Conservation (phyloP, 2,329 filamentous ascomycete genomes). For the Coleophoma cylindrospora region DNA sequence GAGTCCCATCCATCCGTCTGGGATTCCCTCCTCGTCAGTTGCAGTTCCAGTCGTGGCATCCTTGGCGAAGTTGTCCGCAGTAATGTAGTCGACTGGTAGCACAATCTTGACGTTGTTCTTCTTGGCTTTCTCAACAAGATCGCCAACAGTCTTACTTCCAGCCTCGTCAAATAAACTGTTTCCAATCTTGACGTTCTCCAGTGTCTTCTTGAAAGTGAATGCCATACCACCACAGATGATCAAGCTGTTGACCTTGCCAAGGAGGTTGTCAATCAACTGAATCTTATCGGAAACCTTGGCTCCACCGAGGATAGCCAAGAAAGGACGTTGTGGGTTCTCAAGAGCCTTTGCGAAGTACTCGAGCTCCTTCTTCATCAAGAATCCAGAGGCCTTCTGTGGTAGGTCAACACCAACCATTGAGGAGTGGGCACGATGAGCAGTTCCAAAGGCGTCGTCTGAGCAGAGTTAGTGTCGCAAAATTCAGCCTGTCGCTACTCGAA, state of each 20-base stretch:
- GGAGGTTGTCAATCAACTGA: conserved; percentile 96
- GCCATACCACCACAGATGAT: conserved; percentile 98
- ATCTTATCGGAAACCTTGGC: conserved; percentile 99
- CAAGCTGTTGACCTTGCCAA: conserved; percentile 95
- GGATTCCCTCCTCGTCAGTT: conserved; percentile 83
- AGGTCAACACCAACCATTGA: conserved; percentile 98
- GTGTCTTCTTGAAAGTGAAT: conserved; percentile 99
- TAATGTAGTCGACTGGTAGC: conserved; percentile 92
- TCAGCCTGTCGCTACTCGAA: neutral
- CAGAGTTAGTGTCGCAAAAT: too few relatives aligned
- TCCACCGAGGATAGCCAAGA: conserved; percentile 96
- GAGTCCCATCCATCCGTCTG: conserved; percentile 96
- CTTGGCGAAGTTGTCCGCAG: conserved; percentile 87
- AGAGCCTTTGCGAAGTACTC: conserved; percentile 99
- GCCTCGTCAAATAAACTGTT: conserved; percentile 90
- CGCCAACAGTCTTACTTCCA: conserved; percentile 83
- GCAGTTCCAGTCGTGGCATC: conserved; percentile 78
- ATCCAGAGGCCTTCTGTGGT: conserved; percentile 93
- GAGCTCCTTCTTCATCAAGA: conserved; percentile 99
- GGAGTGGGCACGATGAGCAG: conserved; percentile 95
- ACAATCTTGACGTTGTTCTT: conserved; percentile 93
- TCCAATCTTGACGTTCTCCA: conserved; percentile 85
- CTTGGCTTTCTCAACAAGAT: conserved; percentile 93
- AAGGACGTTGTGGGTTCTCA: conserved; percentile 87
- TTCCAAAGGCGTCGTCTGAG: conserved; percentile 94